These are phyloP conservation scores for Cyberlindnera bimundalis DNA, from an alignment of 805 yeast species.

Conservation along the genomic window DNA sequence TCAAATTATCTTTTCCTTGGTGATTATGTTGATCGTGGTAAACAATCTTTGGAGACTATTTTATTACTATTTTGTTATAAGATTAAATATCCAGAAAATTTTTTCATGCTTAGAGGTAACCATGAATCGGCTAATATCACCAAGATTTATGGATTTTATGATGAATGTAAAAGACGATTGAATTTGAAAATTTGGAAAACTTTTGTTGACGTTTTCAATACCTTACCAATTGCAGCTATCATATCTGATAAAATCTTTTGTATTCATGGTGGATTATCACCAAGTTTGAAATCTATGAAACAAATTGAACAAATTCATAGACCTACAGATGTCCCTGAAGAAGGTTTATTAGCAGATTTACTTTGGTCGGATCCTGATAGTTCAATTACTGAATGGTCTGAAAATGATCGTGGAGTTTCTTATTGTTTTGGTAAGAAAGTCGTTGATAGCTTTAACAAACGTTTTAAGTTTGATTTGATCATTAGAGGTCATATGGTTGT, in stretches of 20 bases:
- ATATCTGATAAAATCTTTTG: conserved; percentile 94
- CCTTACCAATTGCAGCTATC: conserved; percentile 91
- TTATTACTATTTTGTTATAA: conserved; percentile 84
- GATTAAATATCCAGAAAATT: conserved; percentile 94
- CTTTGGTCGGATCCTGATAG: conserved; percentile 82
- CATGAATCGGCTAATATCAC: conserved; percentile 98
- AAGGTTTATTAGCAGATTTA: conserved; percentile 72
- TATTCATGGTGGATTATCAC: conserved; percentile 82
- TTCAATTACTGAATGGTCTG: conserved; percentile 61
- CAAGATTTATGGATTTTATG: conserved; percentile 94
- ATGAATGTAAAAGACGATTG: conserved; percentile 94
- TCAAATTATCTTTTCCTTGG: conserved; percentile 91
- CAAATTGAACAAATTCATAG: conserved; percentile 70
- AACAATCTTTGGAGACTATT: conserved; percentile 92
- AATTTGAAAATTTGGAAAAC: conserved; percentile 91
- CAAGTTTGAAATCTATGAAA: conserved; percentile 58
- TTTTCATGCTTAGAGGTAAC: conserved; percentile 88
- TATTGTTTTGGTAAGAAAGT: conserved; percentile 72
- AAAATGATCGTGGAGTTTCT: conserved; percentile 80
- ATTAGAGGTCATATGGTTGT: conserved; percentile 89
- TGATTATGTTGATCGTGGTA: conserved; percentile 97
- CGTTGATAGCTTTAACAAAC: conserved; percentile 63
- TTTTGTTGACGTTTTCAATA: conserved; percentile 92
- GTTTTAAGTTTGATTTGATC: conserved; percentile 70
- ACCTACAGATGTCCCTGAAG: conserved; percentile 83